Evolutionary conservation across 2,329 filamentous ascomycete genomes (phyloP).

Genomic region (Aaosphaeria pasadenensis): DNA sequence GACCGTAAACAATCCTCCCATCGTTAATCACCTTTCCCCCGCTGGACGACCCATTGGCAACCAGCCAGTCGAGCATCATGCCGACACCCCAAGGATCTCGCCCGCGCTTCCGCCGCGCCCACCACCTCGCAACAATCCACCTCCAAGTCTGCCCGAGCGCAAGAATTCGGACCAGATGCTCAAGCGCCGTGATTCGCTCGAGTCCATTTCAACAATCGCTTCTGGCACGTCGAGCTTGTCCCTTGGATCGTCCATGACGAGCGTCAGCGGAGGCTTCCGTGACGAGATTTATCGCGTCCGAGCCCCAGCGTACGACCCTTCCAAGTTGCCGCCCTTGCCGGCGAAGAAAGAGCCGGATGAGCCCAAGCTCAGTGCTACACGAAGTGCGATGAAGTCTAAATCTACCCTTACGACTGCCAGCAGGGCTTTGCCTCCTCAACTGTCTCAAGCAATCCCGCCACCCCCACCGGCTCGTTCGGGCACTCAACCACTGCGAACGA

Average conservation of each 20-base stretch:
- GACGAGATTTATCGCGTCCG: constrained; percentile 41
- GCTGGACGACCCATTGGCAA: constrained; percentile 36
- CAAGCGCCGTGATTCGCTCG: constrained; percentile 35
- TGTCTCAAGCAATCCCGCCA: constrained; percentile 23
- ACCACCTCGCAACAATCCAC: constrained; percentile 45
- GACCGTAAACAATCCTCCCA: constrained; percentile 41
- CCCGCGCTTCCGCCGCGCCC: constrained; percentile 39
- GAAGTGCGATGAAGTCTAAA: constrained; percentile 37
- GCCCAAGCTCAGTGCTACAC: constrained; percentile 35
- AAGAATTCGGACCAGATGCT: constrained; percentile 40
- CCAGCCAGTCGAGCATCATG: constrained; percentile 27
- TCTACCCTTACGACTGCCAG: constrained; percentile 18
- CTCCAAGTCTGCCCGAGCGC: constrained; percentile 45
- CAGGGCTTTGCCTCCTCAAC: constrained; percentile 20
- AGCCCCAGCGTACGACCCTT: constrained; percentile 57
- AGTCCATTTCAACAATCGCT: constrained; percentile 52
- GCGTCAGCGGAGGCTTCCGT: constrained; percentile 12
- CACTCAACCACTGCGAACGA: neutral
- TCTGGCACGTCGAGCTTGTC: constrained; percentile 49
- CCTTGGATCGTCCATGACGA: constrained; percentile 45
- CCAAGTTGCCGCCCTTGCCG: constrained; percentile 54
- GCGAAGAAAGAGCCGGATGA: constrained; percentile 47
- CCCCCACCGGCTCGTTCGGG: neutral
- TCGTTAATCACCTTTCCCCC: constrained; percentile 33
- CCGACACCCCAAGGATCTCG: constrained; percentile 17